These are phyloP conservation scores for Dryadomyces sulphureus DNA, from an alignment of 2,329 filamentous ascomycete species.

Conservation along the genomic window DNA sequence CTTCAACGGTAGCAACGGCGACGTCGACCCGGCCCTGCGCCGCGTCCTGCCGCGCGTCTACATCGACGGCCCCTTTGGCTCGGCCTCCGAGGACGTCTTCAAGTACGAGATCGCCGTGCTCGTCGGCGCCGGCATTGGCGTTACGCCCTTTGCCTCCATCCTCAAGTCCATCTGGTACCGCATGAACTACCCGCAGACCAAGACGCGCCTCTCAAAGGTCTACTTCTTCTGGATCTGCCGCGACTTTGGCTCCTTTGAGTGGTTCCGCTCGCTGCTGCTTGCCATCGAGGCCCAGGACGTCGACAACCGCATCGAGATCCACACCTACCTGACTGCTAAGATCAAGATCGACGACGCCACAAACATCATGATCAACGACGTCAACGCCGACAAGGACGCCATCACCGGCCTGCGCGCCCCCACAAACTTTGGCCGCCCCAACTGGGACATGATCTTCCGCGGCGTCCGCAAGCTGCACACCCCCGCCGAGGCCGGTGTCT, in stretches of 20 bases:
- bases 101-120: slow-evolving; percentile 71
- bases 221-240: slow-evolving; percentile 91
- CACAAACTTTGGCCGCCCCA: slow-evolving; percentile 74
- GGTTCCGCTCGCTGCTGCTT: slow-evolving; percentile 71
- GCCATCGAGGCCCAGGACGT: slow-evolving; percentile 80
- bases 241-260: slow-evolving; percentile 79
- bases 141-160: slow-evolving; percentile 77
- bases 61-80: slow-evolving; percentile 74
- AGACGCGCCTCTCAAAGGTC: slow-evolving; percentile 67
- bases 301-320: slow-evolving; percentile 74
- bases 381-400: slow-evolving; percentile 68
- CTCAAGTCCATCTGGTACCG: slow-evolving; percentile 89
- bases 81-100: slow-evolving; percentile 77
- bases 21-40: slow-evolving; percentile 55
- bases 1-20: slow-evolving; percentile 41
- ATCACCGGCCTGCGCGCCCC: slow-evolving; percentile 71
- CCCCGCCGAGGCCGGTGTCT: slow-evolving; percentile 60
- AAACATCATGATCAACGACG: slow-evolving; percentile 88
- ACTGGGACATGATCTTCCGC: slow-evolving; percentile 85
- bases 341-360: slow-evolving; percentile 76
- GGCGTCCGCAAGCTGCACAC: slow-evolving; percentile 66
- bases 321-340: slow-evolving; percentile 76
- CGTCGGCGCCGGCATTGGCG: slow-evolving; percentile 71
- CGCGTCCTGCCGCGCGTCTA: slow-evolving; percentile 67
- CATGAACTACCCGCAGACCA: slow-evolving; percentile 74